Evolutionary conservation across 371 early-diverging fungal genomes (phyloP).

Genomic region (Smittium mucronatum): DNA sequence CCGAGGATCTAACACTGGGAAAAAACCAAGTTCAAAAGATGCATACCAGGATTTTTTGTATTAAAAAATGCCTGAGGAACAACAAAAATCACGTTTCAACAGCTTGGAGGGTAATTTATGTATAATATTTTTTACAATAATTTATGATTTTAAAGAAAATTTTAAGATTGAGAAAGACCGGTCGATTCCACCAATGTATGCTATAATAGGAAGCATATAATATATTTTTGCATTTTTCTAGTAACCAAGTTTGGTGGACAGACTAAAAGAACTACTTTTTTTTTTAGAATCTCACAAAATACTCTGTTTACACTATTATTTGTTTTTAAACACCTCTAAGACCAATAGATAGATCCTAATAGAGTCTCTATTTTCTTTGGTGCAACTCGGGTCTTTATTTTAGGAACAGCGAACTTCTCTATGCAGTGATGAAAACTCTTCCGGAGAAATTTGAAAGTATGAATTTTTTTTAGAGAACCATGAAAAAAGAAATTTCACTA

Average conservation of each 20-base stretch:
- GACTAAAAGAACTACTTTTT: not conserved
- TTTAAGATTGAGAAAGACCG: not conserved
- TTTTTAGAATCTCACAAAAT: not conserved
- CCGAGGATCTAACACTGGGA: not conserved
- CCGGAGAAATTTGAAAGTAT: not conserved
- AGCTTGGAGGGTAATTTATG: not conserved
- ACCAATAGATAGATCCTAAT: not conserved
- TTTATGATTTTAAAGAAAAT: not conserved
- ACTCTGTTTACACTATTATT: not conserved
- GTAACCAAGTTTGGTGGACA: not conserved
- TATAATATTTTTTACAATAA: not conserved
- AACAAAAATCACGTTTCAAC: not conserved
- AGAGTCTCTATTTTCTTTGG: not conserved
- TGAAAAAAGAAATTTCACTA: not conserved
- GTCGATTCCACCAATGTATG: not conserved
- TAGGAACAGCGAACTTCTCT: not conserved
- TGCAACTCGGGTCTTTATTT: not conserved
- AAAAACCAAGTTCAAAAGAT: not conserved
- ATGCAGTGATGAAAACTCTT: not conserved
- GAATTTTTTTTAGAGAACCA: not conserved
- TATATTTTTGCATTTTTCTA: not conserved
- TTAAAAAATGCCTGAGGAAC: not conserved
- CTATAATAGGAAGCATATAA: not conserved
- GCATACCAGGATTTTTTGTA: not conserved
- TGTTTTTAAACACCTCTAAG: not conserved